phyloP scores from a whole-genome alignment of 139 green algal species.

The Closterium sp. region DNA sequence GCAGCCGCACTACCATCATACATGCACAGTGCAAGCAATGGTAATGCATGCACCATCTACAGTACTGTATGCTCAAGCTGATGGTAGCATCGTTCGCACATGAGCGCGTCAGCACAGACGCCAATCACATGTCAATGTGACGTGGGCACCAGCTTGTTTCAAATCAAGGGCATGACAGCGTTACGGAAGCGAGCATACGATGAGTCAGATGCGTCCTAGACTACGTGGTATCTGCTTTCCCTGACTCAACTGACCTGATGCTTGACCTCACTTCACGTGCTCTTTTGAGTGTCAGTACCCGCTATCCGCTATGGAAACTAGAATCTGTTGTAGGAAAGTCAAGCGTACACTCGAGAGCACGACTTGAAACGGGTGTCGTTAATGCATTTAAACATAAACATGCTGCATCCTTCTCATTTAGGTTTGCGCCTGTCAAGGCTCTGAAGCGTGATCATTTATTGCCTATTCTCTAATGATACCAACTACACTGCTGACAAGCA shows the following conservation, averaged over 20 bases:
- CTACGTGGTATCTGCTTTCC: not conserved
- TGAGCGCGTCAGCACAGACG: not conserved
- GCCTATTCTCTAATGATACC: too few species aligned
- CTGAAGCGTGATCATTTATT: too few species aligned
- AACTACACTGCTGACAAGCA: too few species aligned
- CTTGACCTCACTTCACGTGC: not conserved
- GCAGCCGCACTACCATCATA: not conserved
- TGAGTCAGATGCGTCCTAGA: not conserved
- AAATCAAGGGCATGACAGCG: not conserved
- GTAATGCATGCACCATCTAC: too few species aligned
- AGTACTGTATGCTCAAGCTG: too few species aligned
- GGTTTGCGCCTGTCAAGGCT: too few species aligned
- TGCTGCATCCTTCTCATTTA: too few species aligned
- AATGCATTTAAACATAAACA: too few species aligned
- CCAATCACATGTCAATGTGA: not conserved
- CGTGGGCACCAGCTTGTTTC: not conserved
- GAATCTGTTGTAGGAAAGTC: not conserved
- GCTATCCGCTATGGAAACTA: too few species aligned
- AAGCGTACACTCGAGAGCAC: too few species aligned
- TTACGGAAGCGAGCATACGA: not conserved
- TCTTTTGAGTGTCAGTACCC: not conserved
- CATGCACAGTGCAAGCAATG: not conserved
- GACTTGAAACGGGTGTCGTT: too few species aligned
- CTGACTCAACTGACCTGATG: not conserved
- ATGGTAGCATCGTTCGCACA: not conserved